phyloP scores from a whole-genome alignment of 1,284 basidiomycete species.

The Pseudozyma pruni region DNA sequence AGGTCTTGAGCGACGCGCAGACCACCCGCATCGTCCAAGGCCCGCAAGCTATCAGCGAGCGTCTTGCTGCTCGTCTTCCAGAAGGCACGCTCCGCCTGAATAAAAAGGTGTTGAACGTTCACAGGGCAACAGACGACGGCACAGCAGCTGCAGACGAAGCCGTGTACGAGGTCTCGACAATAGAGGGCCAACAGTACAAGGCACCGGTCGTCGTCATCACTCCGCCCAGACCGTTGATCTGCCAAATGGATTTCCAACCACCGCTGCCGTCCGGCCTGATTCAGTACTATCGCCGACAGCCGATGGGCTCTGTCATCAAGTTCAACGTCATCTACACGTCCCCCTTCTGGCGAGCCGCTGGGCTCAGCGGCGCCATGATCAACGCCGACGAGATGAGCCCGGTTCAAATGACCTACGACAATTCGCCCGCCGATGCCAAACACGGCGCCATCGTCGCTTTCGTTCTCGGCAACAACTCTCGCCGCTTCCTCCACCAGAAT shows the following conservation, averaged over 20 bases:
- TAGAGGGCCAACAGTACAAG: slow-evolving; percentile 13
- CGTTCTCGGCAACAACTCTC: slow-evolving; percentile 40
- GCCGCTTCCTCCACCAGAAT: slow-evolving; percentile 29
- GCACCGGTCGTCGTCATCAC: slow-evolving; percentile 40
- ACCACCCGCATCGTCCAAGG: slow-evolving; percentile 39
- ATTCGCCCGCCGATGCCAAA: slow-evolving; percentile 32
- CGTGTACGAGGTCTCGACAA: slow-evolving; percentile 24
- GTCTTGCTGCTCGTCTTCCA: slow-evolving; percentile 33
- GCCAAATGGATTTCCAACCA: slow-evolving; percentile 40
- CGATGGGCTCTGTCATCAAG: slow-evolving; percentile 49
- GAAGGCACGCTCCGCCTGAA: slow-evolving; percentile 10
- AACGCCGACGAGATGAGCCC: slow-evolving; percentile 37
- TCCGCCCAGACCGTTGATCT: slow-evolving; percentile 31
- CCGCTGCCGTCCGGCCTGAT: slow-evolving; percentile 36
- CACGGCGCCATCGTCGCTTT: slow-evolving; percentile 40
- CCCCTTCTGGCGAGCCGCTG: slow-evolving; percentile 42
- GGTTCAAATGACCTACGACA: slow-evolving; percentile 47
- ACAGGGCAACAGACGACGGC: slow-evolving; percentile 2
- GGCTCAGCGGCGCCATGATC: slow-evolving; percentile 40
- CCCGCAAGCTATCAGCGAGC: slow-evolving; percentile 34
- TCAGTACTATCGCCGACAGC: slow-evolving; percentile 47
- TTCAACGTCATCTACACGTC: slow-evolving; percentile 39
- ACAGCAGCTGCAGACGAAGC: neutral
- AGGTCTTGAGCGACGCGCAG: slow-evolving; percentile 42
- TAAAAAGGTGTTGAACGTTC: slow-evolving; percentile 18